Evolutionary conservation across 352 stramenopile species (phyloP), one percentile per base, ranked within the genome.

Genomic region (Pythium oligandrum): DNA sequence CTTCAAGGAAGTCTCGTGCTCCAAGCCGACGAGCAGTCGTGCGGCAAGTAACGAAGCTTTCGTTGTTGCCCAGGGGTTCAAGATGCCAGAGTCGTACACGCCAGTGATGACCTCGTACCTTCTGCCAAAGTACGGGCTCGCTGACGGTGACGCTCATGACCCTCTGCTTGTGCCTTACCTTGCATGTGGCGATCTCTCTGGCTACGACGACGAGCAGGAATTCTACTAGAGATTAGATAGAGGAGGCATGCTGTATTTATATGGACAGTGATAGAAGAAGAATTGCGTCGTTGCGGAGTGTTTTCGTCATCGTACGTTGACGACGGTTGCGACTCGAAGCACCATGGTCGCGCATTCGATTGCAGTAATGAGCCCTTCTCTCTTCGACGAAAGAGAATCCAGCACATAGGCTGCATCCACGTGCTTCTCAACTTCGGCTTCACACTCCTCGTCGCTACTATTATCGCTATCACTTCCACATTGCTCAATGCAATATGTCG

Each of bases 21-120:
- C 93, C 12, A 99, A 99, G 75, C 97, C 97, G 0, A 96, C 91
- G 55, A 98, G 88, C 59, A 99, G 95, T 67, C 79, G 97, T 30
- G 95, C 96, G 51, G 93, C 90, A 34, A 98, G 86, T 55, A 97
- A 98, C 61, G 96, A 99, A 63, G 79, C 86, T 5, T 99, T 99
- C 68, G 93, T 99, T 1, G 96, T 99, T 12, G 98, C 95, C 67
- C 88, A 97, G 57, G 82, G 88, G 8, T 99, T 98, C 73, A 64
- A 75, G 52, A 63, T 93, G 10, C 86, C 91, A 0, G 48, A 73
- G 4, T 71, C 68, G 7, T 97, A 96, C 67, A 72, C 64, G 44
- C 83, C 88, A 2, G 86, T 92, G 44, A 96, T 96, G 85, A 90
- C 81, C 38, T 90, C 79, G 49, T 86, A 88, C 45, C 54, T 91